Evolutionary conservation across 1,284 basidiomycete genomes (phyloP).

Genomic region (Cryptococcus sp.): DNA sequence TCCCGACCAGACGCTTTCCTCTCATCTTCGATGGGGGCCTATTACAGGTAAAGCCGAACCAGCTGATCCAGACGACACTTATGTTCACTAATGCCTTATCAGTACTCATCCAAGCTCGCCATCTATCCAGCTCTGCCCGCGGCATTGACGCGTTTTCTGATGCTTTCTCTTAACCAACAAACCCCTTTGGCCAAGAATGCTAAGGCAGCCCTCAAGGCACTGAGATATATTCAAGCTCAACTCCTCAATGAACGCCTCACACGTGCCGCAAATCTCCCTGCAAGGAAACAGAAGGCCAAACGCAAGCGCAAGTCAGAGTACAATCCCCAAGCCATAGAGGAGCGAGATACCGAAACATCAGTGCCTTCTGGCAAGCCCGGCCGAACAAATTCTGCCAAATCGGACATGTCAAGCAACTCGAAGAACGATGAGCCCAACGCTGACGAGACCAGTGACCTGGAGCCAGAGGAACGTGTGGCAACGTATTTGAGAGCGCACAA

Average conservation of each 20-base stretch:
- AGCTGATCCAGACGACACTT: background rate
- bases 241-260: background rate
- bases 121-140: background rate
- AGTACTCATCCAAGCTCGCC: conserved; percentile 1
- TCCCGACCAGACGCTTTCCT: conserved; percentile 16
- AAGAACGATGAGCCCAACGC: too few relatives aligned
- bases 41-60: conserved; percentile 2
- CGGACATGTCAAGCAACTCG: too few relatives aligned
- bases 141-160: conserved; percentile 6
- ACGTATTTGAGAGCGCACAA: too few relatives aligned
- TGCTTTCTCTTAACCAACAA: conserved; percentile 1
- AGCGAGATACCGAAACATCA: background rate
- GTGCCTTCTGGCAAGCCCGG: too few relatives aligned
- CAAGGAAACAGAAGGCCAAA: conserved; percentile 1
- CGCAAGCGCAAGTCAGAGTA: background rate
- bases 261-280: conserved; percentile 1
- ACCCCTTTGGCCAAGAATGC: conserved; percentile 2
- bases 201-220: background rate
- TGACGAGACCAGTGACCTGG: too few relatives aligned
- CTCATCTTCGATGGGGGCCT: conserved; percentile 21
- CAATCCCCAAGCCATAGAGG: background rate
- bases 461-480: too few relatives aligned
- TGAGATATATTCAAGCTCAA: background rate
- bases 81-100: background rate
- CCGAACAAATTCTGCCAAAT: too few relatives aligned